Percentiles rank a stretch among this genome's conserved stretches.
phyloP scores from a whole-genome alignment of 2,329 filamentous ascomycete species.

The Alternaria sp. region DNA sequence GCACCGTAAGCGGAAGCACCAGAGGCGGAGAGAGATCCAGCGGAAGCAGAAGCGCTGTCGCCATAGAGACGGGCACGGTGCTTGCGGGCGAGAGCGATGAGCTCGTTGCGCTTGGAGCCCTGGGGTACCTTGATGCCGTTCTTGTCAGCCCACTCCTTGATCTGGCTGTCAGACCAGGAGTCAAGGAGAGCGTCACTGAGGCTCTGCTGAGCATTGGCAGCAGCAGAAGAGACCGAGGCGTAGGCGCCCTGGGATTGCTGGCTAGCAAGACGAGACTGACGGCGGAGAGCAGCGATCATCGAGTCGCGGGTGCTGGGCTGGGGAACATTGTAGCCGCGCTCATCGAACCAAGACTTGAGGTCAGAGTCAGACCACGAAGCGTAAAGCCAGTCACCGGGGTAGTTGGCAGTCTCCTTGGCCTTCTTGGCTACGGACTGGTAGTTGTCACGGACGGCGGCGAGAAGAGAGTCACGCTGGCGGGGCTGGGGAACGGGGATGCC shows the following conservation, averaged over 20 bases:
- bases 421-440: constrained; percentile 82
- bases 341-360: constrained; percentile 91
- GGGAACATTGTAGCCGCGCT: constrained; percentile 82
- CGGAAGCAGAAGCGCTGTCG: constrained; percentile 63
- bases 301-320: constrained; percentile 86
- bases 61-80: constrained; percentile 76
- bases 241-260: constrained; percentile 68
- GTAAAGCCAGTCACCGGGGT: constrained; percentile 96
- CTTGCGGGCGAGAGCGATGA: constrained; percentile 88
- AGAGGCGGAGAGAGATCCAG: constrained; percentile 48
- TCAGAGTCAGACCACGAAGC: constrained; percentile 91
- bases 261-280: constrained; percentile 83
- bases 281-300: constrained; percentile 86
- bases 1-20: constrained; percentile 68
- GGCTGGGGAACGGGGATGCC: constrained; percentile 88
- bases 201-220: constrained; percentile 70
- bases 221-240: constrained; percentile 57
- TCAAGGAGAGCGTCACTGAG: constrained; percentile 86
- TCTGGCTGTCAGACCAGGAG: constrained; percentile 85
- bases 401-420: constrained; percentile 77
- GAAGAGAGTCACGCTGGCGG: constrained; percentile 80
- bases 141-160: constrained; percentile 94
- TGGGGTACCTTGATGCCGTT: constrained; percentile 90
- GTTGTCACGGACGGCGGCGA: constrained; percentile 79
- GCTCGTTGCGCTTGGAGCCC: constrained; percentile 87